Evolutionary conservation across 1,284 basidiomycete species (phyloP).

Genomic region (Porogramme epimiltina): DNA sequence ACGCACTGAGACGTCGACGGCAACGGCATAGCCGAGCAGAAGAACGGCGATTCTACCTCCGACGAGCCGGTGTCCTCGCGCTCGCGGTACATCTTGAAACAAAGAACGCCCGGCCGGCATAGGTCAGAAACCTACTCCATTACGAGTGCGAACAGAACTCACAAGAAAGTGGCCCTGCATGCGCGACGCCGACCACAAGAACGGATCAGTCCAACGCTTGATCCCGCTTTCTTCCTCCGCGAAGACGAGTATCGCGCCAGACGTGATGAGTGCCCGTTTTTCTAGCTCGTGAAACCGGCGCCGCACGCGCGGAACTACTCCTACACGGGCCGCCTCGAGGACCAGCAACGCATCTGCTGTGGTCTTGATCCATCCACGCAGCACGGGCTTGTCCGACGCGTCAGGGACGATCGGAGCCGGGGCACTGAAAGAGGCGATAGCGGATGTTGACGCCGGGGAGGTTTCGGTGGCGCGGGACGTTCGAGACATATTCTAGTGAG

Average conservation of each 20-base stretch:
- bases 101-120: not conserved
- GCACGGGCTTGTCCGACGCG: slow-evolving; percentile 23
- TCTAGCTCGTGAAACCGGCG: slow-evolving; percentile 59
- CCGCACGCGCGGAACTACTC: slow-evolving; percentile 54
- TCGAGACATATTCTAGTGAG: no score
- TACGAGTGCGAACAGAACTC: not conserved
- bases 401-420: slow-evolving; percentile 3
- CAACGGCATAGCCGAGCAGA: slow-evolving; percentile 11
- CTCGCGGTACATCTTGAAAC: slow-evolving; percentile 27
- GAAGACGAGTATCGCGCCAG: slow-evolving; percentile 28
- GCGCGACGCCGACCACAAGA: slow-evolving; percentile 26
- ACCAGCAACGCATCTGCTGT: slow-evolving; percentile 59
- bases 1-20: not conserved
- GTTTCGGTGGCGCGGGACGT: slow-evolving; percentile 2
- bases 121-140: not conserved
- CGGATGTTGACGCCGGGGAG: not conserved
- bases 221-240: slow-evolving; percentile 30
- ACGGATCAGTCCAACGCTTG: slow-evolving; percentile 30
- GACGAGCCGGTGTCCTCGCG: slow-evolving; percentile 20
- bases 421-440: no score
- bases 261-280: slow-evolving; percentile 28
- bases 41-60: slow-evolving; percentile 9
- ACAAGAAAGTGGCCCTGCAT: slow-evolving; percentile 28
- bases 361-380: slow-evolving; percentile 50
- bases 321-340: slow-evolving; percentile 54